These are phyloP conservation scores for Aspergillus olivimuriae DNA, from an alignment of 495 filamentous ascomycete genomes.

Conservation along the genomic window DNA sequence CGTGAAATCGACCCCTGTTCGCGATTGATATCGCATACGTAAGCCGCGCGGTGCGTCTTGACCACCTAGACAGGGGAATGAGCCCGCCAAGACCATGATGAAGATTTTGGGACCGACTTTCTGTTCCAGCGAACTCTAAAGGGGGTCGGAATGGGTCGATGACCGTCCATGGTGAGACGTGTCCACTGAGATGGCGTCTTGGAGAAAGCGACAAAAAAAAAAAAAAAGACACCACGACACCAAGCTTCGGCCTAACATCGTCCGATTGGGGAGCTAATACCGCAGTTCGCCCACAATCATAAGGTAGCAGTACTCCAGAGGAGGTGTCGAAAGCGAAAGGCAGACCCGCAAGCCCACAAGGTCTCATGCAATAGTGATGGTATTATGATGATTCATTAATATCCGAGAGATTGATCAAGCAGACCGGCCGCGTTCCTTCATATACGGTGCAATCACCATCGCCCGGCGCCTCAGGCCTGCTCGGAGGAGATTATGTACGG, in stretches of 20 bases:
- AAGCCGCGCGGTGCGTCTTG: background rate
- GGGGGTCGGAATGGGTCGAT: background rate
- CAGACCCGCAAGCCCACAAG: no score
- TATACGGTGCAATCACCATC: background rate
- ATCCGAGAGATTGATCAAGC: no score
- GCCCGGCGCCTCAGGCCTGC: background rate
- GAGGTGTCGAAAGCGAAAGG: no score
- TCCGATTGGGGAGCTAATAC: no score
- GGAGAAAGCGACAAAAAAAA: no score
- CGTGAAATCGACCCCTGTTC: background rate
- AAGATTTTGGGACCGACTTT: no score
- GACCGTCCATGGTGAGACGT: slow-evolving; percentile 9
- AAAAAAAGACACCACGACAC: no score
- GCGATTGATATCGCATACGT: background rate
- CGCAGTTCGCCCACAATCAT: no score
- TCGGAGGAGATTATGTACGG: background rate
- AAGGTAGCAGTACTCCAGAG: no score
- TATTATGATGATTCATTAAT: no score
- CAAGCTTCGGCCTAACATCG: slow-evolving; percentile 3
- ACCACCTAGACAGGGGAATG: background rate
- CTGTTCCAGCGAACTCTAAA: background rate
- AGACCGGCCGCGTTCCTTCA: no score
- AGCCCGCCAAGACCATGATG: slow-evolving; percentile 1
- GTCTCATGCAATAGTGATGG: no score
- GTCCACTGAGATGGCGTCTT: slow-evolving; percentile 12